Evolutionary conservation across 176 grass and related monocot genomes (phyloP), one percentile per base, ranked within the genome.

Genomic region (Oryza meridionalis): DNA sequence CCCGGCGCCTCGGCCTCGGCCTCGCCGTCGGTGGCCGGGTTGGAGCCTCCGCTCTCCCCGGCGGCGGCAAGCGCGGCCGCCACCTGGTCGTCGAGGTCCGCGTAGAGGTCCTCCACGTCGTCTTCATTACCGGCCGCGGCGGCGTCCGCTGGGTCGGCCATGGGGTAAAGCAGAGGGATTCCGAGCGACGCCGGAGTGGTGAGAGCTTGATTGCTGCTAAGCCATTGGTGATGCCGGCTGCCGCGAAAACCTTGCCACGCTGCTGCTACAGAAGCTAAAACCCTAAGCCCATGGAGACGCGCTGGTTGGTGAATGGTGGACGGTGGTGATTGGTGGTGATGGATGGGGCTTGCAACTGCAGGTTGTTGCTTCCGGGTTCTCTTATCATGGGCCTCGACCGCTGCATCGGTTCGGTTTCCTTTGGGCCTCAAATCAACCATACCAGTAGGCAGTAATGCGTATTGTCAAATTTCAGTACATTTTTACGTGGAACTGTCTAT

Each of bases 31-130:
- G 64, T 68, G 38, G 59, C 84, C 64, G 71, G 84, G 81, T 86
- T 88, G 72, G 91, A 86, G 62, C 72, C 77, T 27, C 79, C 81
- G 75, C 88, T 90, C 82, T 88, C 84, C 80, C 83, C 76, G 0
- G 72, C 63, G 24, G 77, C 37, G 15, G 90, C 88, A 7, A 91
- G 82, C 13, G 81, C 84, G 1, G 71, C 91, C 16, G 74, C 82
- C 19, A 93, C 87, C 55, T 88, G 89, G 72, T 92, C 87, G 14
- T 88, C 91, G 87, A 97, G 91, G 73, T 88, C 94, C 11, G 79
- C 94, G 55, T 97, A 97, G 53, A 97, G 94, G 33, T 92, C 84
- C 17, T 81, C 94, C 72, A 88, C 81, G 69, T 93, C 94, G 1
- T 84, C 94, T 4, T 66, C 77, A 2, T 84, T 80, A 65, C 49